Base-by-base conservation (phyloP, 1,284 basidiomycete genomes). In the Takashimella tepidaria region DNA sequence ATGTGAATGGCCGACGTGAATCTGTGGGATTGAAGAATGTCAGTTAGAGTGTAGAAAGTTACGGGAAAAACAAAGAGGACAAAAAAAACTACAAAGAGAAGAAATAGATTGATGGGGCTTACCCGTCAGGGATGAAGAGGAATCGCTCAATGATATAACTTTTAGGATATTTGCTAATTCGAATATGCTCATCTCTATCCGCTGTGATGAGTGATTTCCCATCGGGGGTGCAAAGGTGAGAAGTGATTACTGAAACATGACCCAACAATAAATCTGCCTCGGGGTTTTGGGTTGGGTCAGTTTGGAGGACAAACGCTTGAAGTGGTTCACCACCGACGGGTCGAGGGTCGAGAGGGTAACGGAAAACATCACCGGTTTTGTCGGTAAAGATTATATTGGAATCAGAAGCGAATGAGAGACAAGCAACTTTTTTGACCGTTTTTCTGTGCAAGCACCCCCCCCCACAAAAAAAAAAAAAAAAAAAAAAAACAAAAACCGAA, bases 121-220 rank as follows among this genome's bases (percentile, higher is more conserved):
- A 92, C 88, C 85, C 87, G 62, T 81, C 80, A 67, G 89, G 87
- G 5, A 91, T 92, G 41, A 92, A 80, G 57, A 91, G 87, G 72
- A 84, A 95, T 54, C 81, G 82, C 70, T 95, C 89, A 54, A 95
- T 87, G 31, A 83, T 82, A 62, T 86, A 87, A 12, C 89, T 86
- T 55, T 86, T 79, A 0, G 92, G 92, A 68, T 83, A 96, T 81
- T 87, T 84, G 65, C 88, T 91, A n/a, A 93, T 81, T 50, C 92
- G 81, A 50, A 97, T 86, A 69, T 96, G 92, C 69, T 96, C 92
- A 67, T 96, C 92, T 45, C 92, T 78, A 70, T 96, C 92, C 0
- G 89, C 86, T 0, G 90, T 89, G 61, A 95, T 80, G 64, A 97
- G 84, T 65, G 81, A 84, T 53, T 80, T 80, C 58, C 86, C 83